Evolutionary conservation across 768 basidiomycete species (phyloP).

Genomic region (Leccinum ochraceum): DNA sequence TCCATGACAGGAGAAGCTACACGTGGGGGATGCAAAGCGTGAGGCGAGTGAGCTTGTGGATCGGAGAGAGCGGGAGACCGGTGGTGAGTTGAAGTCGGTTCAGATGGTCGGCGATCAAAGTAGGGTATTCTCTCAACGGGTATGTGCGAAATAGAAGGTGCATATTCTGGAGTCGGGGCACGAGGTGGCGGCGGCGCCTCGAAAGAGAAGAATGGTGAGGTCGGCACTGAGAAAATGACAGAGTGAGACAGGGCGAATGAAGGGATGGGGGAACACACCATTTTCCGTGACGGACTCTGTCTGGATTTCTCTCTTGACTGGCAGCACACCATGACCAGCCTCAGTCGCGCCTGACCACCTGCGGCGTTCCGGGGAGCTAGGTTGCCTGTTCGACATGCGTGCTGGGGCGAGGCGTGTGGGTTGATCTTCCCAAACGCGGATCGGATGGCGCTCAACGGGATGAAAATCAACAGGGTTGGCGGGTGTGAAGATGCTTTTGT

Average conservation of each 20-base stretch:
- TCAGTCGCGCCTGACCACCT: neutral
- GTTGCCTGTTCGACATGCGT: neutral
- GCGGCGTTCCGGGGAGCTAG: neutral
- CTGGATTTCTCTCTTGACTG: neutral
- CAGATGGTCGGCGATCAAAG: neutral
- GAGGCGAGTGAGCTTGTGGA: slow-evolving; percentile 1
- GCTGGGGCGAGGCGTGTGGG: slow-evolving; percentile 17
- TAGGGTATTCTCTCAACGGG: neutral
- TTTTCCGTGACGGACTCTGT: neutral
- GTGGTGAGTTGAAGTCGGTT: slow-evolving; percentile 1
- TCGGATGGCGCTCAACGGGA: slow-evolving; percentile 21
- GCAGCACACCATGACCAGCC: neutral
- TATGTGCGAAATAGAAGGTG: neutral
- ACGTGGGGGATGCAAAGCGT: neutral
- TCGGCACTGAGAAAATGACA: slow-evolving; percentile 1
- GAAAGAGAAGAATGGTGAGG: neutral
- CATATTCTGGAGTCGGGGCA: neutral
- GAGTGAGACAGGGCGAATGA: slow-evolving; percentile 12
- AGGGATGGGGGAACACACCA: slow-evolving; percentile 8
- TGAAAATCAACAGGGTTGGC: neutral
- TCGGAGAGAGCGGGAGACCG: neutral
- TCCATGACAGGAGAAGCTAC: slow-evolving; percentile 10
- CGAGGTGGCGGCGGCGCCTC: neutral
- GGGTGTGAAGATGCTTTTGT: neutral
- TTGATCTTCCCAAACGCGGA: slow-evolving; percentile 31